A percentile compares a stretch with the other conserved stretches of the same genome.
These are phyloP conservation scores for Penicillium silybi DNA, from an alignment of 495 filamentous ascomycete genomes.

Conservation along the genomic window DNA sequence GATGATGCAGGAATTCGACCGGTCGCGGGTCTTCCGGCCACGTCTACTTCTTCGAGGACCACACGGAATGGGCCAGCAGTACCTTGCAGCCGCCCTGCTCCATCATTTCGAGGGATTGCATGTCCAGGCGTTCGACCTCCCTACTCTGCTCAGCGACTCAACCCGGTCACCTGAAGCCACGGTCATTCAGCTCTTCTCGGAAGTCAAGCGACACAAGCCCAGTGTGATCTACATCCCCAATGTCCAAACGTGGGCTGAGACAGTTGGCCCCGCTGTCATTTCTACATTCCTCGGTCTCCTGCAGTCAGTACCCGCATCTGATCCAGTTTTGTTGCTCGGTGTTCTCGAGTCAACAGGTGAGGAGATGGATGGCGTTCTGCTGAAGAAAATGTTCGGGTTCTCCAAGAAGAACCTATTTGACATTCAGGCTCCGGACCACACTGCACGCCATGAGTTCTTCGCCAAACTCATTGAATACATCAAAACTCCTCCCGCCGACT, in stretches of 20 bases:
- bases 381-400: slow-evolving; percentile 77
- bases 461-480: slow-evolving; percentile 65
- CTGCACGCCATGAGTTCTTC: slow-evolving; percentile 74
- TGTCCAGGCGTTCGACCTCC: slow-evolving; percentile 91
- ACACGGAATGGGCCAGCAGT: slow-evolving; percentile 90
- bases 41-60: slow-evolving; percentile 73
- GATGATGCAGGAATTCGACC: slow-evolving; percentile 87
- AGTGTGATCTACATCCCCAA: slow-evolving; percentile 93
- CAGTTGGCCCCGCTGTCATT: slow-evolving; percentile 61
- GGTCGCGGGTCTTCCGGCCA: slow-evolving; percentile 82
- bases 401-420: slow-evolving; percentile 72
- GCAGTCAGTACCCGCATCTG: slow-evolving; percentile 73
- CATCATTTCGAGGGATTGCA: slow-evolving; percentile 90
- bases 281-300: slow-evolving; percentile 77
- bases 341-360: slow-evolving; percentile 64
- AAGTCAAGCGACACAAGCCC: slow-evolving; percentile 90
- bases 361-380: slow-evolving; percentile 54
- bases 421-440: slow-evolving; percentile 60
- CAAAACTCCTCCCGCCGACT: slow-evolving; percentile 71
- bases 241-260: slow-evolving; percentile 80
- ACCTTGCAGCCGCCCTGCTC: slow-evolving; percentile 79
- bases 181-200: slow-evolving; percentile 82
- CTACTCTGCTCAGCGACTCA: slow-evolving; percentile 70
- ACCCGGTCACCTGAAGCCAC: slow-evolving; percentile 77
- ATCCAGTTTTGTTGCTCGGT: slow-evolving; percentile 82